Percentiles rank a stretch among this genome's conserved stretches.
phyloP scores from a whole-genome alignment of 2,329 filamentous ascomycete genomes.

The Lecanicillium sp. region DNA sequence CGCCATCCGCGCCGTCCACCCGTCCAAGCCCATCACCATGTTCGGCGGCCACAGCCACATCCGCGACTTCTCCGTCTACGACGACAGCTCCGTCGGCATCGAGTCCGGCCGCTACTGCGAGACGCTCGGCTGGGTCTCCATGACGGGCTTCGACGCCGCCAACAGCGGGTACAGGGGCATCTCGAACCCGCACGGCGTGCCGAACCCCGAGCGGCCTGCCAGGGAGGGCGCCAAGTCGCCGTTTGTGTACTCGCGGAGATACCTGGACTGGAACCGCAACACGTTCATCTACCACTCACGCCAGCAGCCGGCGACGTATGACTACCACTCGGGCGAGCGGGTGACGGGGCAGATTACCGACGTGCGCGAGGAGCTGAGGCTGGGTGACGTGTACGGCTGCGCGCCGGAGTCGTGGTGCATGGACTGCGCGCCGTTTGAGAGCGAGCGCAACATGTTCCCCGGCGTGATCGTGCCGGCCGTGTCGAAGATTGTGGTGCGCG shows the following conservation, averaged over 20 bases:
- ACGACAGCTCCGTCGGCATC: constrained; percentile 54
- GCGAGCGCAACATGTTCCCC: constrained; percentile 48
- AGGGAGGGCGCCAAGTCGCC: constrained; percentile 29
- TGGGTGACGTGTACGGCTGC: constrained; percentile 53
- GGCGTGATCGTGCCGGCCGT: constrained; percentile 44
- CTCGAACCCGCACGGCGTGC: constrained; percentile 30
- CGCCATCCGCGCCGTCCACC: constrained; percentile 51
- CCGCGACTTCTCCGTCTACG: constrained; percentile 59
- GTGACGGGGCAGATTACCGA: constrained; percentile 45
- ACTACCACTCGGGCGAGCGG: constrained; percentile 39
- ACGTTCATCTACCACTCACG: constrained; percentile 58
- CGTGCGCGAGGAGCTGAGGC: constrained; percentile 45
- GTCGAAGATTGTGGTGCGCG: constrained; percentile 45
- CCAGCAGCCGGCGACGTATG: constrained; percentile 44
- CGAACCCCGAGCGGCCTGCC: constrained; percentile 35
- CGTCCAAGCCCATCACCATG: constrained; percentile 55
- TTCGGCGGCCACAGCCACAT: constrained; percentile 62
- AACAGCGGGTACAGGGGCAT: constrained; percentile 36
- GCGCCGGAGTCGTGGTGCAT: constrained; percentile 55
- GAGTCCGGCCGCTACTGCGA: constrained; percentile 63
- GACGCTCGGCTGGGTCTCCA: constrained; percentile 61
- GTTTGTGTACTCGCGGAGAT: constrained; percentile 50
- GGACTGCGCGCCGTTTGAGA: constrained; percentile 46
- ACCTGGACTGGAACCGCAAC: constrained; percentile 63
- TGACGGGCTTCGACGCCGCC: constrained; percentile 49